phyloP scores from a whole-genome alignment of 179 eudicot genomes.

The Beta macrorhiza region DNA sequence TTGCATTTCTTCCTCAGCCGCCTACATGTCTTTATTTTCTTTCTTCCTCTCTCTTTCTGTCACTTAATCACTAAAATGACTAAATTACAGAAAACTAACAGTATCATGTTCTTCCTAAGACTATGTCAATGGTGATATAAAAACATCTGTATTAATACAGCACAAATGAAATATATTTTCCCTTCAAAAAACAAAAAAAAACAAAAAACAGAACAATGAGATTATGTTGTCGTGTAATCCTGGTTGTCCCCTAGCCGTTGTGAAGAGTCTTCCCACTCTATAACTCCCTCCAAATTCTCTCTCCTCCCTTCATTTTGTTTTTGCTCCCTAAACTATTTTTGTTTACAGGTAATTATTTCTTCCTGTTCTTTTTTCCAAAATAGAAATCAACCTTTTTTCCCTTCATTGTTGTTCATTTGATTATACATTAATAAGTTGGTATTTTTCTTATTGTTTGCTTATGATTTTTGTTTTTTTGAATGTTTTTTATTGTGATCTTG shows the following conservation, averaged over 20 bases:
- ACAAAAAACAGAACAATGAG: neutral
- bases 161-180: neutral
- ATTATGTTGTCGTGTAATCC: conserved; percentile 19
- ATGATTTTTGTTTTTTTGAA: neutral
- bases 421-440: neutral
- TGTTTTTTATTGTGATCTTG: neutral
- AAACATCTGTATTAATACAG: neutral
- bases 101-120: conserved; percentile 5
- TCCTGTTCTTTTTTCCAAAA: neutral
- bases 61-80: neutral
- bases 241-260: conserved; percentile 17
- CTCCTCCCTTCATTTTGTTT: conserved; percentile 27
- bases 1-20: conserved; percentile 24
- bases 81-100: neutral
- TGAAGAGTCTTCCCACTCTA: conserved; percentile 27
- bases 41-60: neutral
- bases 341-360: conserved; percentile 25
- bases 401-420: neutral
- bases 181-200: neutral
- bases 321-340: conserved; percentile 17
- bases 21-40: neutral
- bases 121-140: conserved; percentile 20
- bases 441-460: neutral
- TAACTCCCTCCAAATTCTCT: conserved; percentile 27
- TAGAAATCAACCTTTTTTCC: too few species aligned